phyloP scores from a whole-genome alignment of 2,329 filamentous ascomycete genomes.

The Ambrosiella xylebori region DNA sequence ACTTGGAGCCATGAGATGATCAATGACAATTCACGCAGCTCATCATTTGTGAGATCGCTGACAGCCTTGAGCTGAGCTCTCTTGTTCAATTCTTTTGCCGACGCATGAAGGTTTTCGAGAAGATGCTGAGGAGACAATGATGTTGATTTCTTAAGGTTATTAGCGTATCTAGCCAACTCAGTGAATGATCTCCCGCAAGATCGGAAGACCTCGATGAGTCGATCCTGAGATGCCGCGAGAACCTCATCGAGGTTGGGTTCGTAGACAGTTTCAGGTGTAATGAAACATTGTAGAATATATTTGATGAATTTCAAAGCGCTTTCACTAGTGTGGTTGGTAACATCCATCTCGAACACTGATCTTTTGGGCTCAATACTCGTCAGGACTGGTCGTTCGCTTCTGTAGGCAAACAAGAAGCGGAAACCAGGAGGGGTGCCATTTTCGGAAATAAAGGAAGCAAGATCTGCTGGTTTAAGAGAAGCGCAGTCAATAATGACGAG shows the following conservation, averaged over 20 bases:
- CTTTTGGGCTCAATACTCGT: too few relatives aligned
- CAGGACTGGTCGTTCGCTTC: neutral
- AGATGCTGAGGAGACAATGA: neutral
- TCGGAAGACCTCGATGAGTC: neutral
- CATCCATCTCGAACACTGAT: neutral
- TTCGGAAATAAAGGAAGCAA: neutral
- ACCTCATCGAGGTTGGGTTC: neutral
- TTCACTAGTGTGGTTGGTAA: neutral
- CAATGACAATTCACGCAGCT: constrained; percentile 1
- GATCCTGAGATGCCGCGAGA: neutral
- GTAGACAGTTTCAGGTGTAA: neutral
- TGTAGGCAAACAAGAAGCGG: neutral
- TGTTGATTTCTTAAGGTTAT: neutral
- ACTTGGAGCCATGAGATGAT: constrained; percentile 1
- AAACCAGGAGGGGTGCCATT: neutral
- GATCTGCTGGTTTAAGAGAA: neutral
- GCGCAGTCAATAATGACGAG: too few relatives aligned
- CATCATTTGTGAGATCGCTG: neutral
- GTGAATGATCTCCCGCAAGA: neutral
- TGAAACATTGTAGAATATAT: neutral
- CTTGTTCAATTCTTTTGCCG: neutral
- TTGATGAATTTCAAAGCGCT: neutral
- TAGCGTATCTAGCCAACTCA: neutral
- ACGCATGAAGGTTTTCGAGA: neutral
- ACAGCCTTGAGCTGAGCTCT: neutral